phyloP scores from a whole-genome alignment of 2,329 filamentous ascomycete species.

The Ophiostoma sp. region DNA sequence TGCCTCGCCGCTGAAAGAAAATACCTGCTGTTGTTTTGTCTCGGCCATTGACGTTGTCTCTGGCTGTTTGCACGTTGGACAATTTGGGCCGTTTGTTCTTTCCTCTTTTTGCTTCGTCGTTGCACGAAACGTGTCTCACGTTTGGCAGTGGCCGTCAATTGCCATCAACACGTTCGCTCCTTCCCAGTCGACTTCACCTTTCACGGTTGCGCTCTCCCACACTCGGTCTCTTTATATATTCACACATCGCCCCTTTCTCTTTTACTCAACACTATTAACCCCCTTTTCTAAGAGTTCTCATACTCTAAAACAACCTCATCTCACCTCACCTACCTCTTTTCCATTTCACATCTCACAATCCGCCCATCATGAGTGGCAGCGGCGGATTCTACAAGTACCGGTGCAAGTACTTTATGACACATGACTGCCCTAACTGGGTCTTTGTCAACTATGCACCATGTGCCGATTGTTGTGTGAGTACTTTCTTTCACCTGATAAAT shows the following conservation, averaged over 20 bases:
- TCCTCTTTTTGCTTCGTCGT: not conserved
- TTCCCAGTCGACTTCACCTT: not conserved
- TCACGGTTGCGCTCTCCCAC: not conserved
- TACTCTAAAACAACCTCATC: not conserved
- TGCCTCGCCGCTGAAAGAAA: not conserved
- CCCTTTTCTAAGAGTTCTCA: not conserved
- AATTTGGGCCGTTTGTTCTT: not conserved
- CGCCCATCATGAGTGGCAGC: conserved; percentile 41
- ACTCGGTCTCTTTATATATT: not conserved
- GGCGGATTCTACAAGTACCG: conserved; percentile 51
- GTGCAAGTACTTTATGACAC: conserved; percentile 52
- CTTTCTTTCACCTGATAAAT: conserved; percentile 3
- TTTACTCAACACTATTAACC: not conserved
- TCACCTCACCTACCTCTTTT: not conserved
- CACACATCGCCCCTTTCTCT: not conserved
- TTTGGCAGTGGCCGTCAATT: not conserved
- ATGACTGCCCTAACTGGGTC: conserved; percentile 53
- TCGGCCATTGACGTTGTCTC: not conserved
- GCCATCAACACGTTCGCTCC: not conserved
- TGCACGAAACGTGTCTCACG: not conserved
- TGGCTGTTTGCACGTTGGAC: not conserved
- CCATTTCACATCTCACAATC: too few relatives aligned
- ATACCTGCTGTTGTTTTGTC: not conserved
- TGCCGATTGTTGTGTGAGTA: conserved; percentile 47
- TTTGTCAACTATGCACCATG: conserved; percentile 51